Evolutionary conservation across 805 yeast species (phyloP).

Genomic region (Grigorovia humatica): DNA sequence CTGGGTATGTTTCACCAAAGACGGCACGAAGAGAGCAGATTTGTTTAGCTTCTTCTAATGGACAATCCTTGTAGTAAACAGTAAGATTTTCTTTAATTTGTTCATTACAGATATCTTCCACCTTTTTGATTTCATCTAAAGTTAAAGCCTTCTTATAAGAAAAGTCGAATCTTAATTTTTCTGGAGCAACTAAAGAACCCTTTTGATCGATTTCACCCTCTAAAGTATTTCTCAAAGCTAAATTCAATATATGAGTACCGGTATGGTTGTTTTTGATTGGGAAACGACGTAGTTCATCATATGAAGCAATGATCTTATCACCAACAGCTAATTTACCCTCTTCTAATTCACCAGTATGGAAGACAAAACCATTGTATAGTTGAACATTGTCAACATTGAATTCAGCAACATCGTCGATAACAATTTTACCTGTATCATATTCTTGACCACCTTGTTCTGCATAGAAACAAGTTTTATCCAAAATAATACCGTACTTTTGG

Average conservation of each 20-base stretch:
- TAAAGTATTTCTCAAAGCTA: constrained; percentile 72
- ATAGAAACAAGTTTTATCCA: constrained; percentile 88
- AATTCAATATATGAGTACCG: constrained; percentile 91
- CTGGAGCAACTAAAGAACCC: constrained; percentile 94
- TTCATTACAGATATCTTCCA: constrained; percentile 65
- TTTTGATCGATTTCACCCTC: constrained; percentile 89
- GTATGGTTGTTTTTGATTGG: constrained; percentile 97
- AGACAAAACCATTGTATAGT: constrained; percentile 84
- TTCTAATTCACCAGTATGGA: constrained; percentile 79
- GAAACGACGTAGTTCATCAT: constrained; percentile 89
- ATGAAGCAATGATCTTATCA: constrained; percentile 71
- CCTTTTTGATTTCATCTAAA: constrained; percentile 56
- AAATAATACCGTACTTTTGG: constrained; percentile 64
- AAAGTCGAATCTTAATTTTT: constrained; percentile 91
- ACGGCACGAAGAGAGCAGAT: constrained; percentile 92
- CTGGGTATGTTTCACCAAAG: constrained; percentile 97
- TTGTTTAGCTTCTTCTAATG: constrained; percentile 57
- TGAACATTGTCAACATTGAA: constrained; percentile 90
- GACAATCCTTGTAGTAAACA: constrained; percentile 79
- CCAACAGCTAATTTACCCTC: constrained; percentile 68
- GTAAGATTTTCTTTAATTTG: constrained; percentile 58
- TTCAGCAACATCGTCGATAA: constrained; percentile 78
- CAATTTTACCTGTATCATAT: constrained; percentile 86
- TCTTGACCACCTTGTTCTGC: constrained; percentile 99
- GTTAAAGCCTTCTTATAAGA: constrained; percentile 82